Evolutionary conservation across 148 eudicot species (phyloP).

Genomic region (Linanthus parryae): DNA sequence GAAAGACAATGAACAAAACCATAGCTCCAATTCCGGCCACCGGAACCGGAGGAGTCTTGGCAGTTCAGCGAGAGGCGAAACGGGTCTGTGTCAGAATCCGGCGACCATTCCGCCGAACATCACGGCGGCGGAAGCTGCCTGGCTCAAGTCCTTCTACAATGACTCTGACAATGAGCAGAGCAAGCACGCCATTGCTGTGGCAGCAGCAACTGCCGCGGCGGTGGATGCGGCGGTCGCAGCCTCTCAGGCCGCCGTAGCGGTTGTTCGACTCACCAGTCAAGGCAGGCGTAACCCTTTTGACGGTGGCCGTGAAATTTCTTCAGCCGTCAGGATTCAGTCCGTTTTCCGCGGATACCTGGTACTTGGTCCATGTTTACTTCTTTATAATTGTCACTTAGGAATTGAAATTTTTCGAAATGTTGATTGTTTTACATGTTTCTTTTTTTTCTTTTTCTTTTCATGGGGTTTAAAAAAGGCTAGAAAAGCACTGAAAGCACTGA

Average conservation of each 20-base stretch:
- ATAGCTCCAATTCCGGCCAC: conserved; percentile 19
- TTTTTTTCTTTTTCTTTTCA: not conserved
- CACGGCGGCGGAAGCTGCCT: conserved; percentile 44
- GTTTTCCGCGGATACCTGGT: conserved; percentile 73
- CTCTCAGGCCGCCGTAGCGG: conserved; percentile 74
- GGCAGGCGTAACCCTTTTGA: conserved; percentile 33
- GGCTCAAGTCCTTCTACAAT: conserved; percentile 45
- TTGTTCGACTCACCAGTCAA: conserved; percentile 57
- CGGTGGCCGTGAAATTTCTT: conserved; percentile 33
- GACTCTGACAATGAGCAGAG: conserved; percentile 44
- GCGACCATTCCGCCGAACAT: conserved; percentile 40
- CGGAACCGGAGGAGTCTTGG: conserved; percentile 15
- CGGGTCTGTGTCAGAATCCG: conserved; percentile 30
- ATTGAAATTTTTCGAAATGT: not conserved
- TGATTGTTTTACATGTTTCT: too few species aligned
- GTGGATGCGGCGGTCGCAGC: conserved; percentile 87
- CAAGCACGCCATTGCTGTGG: conserved; percentile 72
- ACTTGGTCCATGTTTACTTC: not conserved
- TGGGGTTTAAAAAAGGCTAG: conserved; percentile 36
- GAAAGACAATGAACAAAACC: conserved; percentile 10
- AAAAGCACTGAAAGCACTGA: conserved; percentile 70
- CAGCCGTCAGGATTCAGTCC: conserved; percentile 67
- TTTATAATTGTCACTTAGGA: not conserved
- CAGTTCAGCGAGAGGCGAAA: conserved; percentile 8
- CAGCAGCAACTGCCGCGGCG: conserved; percentile 71